Conservation (phyloP, 345 rosid genomes). For the Populus deltoides region DNA sequence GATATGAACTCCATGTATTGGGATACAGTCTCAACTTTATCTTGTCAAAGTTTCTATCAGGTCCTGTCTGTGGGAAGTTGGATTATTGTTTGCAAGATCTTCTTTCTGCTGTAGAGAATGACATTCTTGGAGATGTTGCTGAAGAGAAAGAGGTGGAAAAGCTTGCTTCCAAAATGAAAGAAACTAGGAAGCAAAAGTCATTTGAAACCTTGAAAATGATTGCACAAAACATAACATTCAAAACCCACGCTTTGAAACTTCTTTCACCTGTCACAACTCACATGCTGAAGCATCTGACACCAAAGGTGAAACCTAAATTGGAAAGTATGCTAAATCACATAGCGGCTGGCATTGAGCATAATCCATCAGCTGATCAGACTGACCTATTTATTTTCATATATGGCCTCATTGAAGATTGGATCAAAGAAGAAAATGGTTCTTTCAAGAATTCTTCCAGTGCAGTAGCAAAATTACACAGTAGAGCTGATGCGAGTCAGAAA, state of each 20-base stretch:
- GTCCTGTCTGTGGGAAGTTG: constrained; percentile 48
- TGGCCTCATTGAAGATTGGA: constrained; percentile 58
- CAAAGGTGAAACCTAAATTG: constrained; percentile 64
- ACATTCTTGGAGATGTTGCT: constrained; percentile 85
- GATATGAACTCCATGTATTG: constrained; percentile 81
- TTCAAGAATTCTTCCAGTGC: constrained; percentile 30
- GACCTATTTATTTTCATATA: constrained; percentile 66
- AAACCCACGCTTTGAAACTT: constrained; percentile 59
- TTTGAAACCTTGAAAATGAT: constrained; percentile 71
- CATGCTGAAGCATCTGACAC: constrained; percentile 64
- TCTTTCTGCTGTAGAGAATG: constrained; percentile 61
- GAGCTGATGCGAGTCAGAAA: constrained; percentile 32
- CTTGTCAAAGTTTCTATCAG: constrained; percentile 49
- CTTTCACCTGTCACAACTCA: constrained; percentile 60
- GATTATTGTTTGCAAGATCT: constrained; percentile 85
- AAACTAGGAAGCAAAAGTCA: constrained; percentile 68
- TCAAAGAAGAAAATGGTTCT: constrained; percentile 42
- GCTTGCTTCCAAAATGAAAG: constrained; percentile 87
- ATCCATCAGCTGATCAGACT: constrained; percentile 70
- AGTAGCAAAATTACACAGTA: constrained; percentile 22
- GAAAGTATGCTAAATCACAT: constrained; percentile 70
- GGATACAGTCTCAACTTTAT: constrained; percentile 71
- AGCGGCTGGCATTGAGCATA: constrained; percentile 75
- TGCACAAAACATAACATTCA: constrained; percentile 66
- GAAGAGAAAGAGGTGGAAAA: constrained; percentile 89